phyloP scores from a whole-genome alignment of 2,329 filamentous ascomycete species.

The Fusarium multiceps region DNA sequence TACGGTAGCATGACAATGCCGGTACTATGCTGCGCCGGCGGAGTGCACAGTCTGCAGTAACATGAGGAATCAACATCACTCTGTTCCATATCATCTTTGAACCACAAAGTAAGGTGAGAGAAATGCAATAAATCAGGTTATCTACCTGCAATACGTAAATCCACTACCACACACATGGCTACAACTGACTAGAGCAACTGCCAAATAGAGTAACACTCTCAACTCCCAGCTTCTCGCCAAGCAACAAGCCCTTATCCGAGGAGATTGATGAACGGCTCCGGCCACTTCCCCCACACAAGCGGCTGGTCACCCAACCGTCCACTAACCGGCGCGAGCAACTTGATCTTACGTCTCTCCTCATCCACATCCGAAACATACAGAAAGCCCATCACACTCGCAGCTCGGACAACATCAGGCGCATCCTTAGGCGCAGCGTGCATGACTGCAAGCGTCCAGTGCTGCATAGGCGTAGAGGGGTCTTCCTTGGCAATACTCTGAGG shows the following conservation, averaged over 20 bases:
- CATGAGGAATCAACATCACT: not conserved
- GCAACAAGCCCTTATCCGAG: constrained; percentile 59
- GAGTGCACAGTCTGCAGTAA: not conserved
- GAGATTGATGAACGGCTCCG: constrained; percentile 83
- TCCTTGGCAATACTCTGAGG: constrained; percentile 68
- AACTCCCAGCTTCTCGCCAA: not conserved
- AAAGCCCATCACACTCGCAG: constrained; percentile 89
- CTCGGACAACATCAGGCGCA: constrained; percentile 76
- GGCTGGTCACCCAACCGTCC: constrained; percentile 83
- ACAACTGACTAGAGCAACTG: not conserved
- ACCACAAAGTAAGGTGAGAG: not conserved
- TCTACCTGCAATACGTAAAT: not conserved
- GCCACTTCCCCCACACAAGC: constrained; percentile 86
- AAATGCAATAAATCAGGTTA: not conserved
- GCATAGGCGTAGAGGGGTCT: constrained; percentile 73
- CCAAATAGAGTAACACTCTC: not conserved
- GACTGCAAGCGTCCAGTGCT: constrained; percentile 86
- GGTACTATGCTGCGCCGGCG: not conserved
- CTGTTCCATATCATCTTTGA: not conserved
- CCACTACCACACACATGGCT: not conserved
- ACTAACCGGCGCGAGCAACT: constrained; percentile 84
- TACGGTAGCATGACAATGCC: too few species aligned
- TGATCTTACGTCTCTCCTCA: constrained; percentile 81
- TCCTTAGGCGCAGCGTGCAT: constrained; percentile 81
- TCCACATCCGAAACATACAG: constrained; percentile 94